Evolutionary conservation across 257 asterid genomes (phyloP).

Genomic region (Nicotiana noctiflora): DNA sequence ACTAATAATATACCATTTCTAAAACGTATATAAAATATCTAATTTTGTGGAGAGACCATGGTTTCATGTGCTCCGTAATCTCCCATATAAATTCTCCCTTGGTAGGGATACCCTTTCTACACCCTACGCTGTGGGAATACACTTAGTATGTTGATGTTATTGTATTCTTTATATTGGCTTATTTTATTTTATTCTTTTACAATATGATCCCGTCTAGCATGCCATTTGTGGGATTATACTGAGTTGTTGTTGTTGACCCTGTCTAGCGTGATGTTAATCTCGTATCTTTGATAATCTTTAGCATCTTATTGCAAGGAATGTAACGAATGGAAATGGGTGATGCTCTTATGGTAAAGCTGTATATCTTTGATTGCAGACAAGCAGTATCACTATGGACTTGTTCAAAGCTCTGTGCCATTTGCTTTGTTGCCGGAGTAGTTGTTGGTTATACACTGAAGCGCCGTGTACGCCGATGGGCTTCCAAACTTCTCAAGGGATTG

Average conservation of each 20-base stretch:
- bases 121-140: too few species aligned
- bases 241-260: too few species aligned
- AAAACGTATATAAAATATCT: too few species aligned
- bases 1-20: too few species aligned
- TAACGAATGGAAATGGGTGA: background rate
- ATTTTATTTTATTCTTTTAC: background rate
- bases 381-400: constrained; percentile 58
- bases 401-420: constrained; percentile 70
- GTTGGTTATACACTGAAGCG: constrained; percentile 76
- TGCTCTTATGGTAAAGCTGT: background rate
- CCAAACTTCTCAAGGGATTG: constrained; percentile 47
- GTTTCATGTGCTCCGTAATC: too few species aligned
- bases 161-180: background rate
- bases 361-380: constrained; percentile 40
- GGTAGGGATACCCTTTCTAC: too few species aligned
- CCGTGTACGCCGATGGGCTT: constrained; percentile 71
- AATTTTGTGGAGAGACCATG: too few species aligned
- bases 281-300: background rate
- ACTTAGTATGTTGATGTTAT: too few species aligned
- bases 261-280: too few species aligned
- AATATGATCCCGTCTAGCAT: background rate
- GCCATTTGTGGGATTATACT: too few species aligned
- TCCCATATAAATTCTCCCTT: too few species aligned
- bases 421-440: constrained; percentile 72
- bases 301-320: background rate